Conservation (phyloP, 306 rosid genomes). For the Cicer judaicum region DNA sequence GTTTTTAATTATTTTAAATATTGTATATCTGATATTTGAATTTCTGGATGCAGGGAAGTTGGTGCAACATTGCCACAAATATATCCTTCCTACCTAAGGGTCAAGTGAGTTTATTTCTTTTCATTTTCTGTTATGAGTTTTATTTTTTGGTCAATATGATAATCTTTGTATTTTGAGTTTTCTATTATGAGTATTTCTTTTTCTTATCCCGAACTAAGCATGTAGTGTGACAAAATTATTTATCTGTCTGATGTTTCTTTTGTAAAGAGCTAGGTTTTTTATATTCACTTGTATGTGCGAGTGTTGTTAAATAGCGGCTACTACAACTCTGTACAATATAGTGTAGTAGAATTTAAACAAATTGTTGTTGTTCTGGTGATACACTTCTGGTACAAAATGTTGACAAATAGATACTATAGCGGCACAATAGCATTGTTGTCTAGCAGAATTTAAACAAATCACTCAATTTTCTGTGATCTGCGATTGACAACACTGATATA, state of each 20-base stretch:
- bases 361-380: too few relatives aligned
- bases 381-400: too few relatives aligned
- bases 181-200: not conserved
- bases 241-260: slow-evolving; percentile 24
- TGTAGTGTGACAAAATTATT: slow-evolving; percentile 11
- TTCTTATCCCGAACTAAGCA: slow-evolving; percentile 13
- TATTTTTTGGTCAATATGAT: not conserved
- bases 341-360: too few relatives aligned
- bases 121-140: slow-evolving; percentile 9
- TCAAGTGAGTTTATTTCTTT: slow-evolving; percentile 56
- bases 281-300: not conserved
- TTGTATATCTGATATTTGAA: slow-evolving; percentile 37
- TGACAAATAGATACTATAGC: too few relatives aligned
- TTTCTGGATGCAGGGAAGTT: slow-evolving; percentile 52
- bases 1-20: not conserved
- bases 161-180: not conserved
- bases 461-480: too few relatives aligned
- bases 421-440: too few relatives aligned
- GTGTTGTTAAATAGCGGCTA: too few relatives aligned
- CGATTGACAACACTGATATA: not conserved
- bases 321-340: too few relatives aligned
- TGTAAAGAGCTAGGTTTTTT: not conserved
- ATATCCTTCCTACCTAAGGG: slow-evolving; percentile 57
- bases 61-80: slow-evolving; percentile 62
- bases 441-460: too few relatives aligned